Base-by-base conservation (phyloP, 2,329 filamentous ascomycete genomes). In the Ascochyta pisi region DNA sequence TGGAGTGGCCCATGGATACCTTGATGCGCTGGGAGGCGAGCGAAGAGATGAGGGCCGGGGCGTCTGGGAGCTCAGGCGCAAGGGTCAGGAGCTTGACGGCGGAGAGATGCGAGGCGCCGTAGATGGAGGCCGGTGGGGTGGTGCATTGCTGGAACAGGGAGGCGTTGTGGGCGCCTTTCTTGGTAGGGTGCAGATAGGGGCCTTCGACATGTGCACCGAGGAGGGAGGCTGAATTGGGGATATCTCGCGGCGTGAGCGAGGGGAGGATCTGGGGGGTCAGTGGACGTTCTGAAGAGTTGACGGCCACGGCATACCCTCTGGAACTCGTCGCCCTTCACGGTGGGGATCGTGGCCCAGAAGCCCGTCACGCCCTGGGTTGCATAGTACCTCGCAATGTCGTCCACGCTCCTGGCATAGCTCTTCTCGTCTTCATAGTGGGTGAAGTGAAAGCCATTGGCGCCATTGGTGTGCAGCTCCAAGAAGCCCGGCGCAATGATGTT, bases 151-250 rank as follows among this genome's bases (percentile, higher is more conserved):
- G 73, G 66, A 82, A 81, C 40, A 81, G 77, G 22, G 74, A 71
- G 24, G 73, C 68, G 57, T 81, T 78, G 65, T 85, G 82, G 6
- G 83, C 83, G 35, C 83, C 83, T 65, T 81, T 82, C 65, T 84
- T 85, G 3, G 72, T 69, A 1, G 81, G 77, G 55, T 80, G 76
- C 6, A 86, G 78, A 62, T 83, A 85, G 7, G 83, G 83, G 2
- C 83, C 83, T 77, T 85, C 83, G 16, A 77, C 76, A 63, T 85
- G 83, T n/a, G 82, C 82, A 27, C 83, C 83, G 1, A 85, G 77
- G 6, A 85, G 74, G 16, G 79, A 77, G n/a, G 83, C 82, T 4
- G 77, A 77, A 13, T 68, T 61, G 9, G 73, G 56, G 45, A 80
- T 77, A 10, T 74, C 64, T 22, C 77, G 73, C 13, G 82, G 81